Percentiles rank a stretch among this genome's conserved stretches.
Evolutionary conservation across 805 yeast genomes (phyloP).

Genomic region (Spencermartinsiella europaea): DNA sequence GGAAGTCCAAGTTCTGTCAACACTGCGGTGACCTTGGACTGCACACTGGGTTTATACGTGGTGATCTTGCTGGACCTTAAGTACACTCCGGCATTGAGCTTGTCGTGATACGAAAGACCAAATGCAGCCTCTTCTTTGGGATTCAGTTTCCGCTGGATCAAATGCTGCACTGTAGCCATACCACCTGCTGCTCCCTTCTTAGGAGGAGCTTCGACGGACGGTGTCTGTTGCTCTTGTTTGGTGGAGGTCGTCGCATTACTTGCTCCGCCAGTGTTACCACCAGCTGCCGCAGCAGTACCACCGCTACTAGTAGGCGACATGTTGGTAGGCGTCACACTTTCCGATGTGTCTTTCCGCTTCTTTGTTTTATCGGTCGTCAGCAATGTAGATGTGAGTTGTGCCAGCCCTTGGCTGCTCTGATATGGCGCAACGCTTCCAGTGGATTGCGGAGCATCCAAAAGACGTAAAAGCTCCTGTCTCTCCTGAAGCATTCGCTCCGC

Average conservation of each 20-base stretch:
- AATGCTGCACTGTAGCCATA: slow-evolving; percentile 20
- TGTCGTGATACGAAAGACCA: slow-evolving; percentile 71
- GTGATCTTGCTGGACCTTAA: slow-evolving; percentile 76
- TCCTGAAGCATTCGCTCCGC: slow-evolving; percentile 85
- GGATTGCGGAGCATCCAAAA: slow-evolving; percentile 82
- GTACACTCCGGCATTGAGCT: slow-evolving; percentile 63
- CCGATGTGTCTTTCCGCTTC: slow-evolving; percentile 26
- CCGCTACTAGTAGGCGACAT: slow-evolving; percentile 11
- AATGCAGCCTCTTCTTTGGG: slow-evolving; percentile 77
- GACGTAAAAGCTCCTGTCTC: slow-evolving; percentile 67
- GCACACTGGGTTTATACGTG: slow-evolving; percentile 71
- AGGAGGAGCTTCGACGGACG: slow-evolving; percentile 6
- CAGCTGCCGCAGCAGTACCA: slow-evolving; percentile 5
- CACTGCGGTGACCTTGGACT: slow-evolving; percentile 52
- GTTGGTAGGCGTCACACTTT: slow-evolving; percentile 30
- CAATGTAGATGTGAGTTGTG: slow-evolving; percentile 76
- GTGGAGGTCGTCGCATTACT: slow-evolving; percentile 9
- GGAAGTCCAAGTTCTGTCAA: slow-evolving; percentile 79
- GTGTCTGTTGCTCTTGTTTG: slow-evolving; percentile 5
- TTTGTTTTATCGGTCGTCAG: slow-evolving; percentile 64
- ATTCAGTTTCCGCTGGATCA: slow-evolving; percentile 51
- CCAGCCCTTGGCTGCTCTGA: slow-evolving; percentile 79
- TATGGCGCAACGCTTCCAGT: slow-evolving; percentile 67
- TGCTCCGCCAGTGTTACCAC: slow-evolving; percentile 7
- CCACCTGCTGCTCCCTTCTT: slow-evolving; percentile 16